Conservation (phyloP, 2,329 filamentous ascomycete species). For the Nothophaeocryptopus gaeumannii region DNA sequence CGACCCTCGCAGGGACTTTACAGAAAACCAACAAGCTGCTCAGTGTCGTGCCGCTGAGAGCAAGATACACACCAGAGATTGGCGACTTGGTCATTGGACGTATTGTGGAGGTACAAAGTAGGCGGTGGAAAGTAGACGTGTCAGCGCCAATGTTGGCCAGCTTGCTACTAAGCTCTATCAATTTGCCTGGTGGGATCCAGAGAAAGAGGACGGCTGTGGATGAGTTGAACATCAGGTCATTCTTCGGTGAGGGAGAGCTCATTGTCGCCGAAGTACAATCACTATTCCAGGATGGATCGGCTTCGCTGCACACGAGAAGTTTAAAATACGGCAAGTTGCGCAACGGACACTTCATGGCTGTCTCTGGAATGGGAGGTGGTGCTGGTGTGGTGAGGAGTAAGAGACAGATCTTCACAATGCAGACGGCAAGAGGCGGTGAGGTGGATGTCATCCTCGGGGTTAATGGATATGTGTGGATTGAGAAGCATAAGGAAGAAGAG, state of each 20-base stretch:
- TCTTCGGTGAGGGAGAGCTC: slow-evolving; percentile 92
- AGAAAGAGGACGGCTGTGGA: slow-evolving; percentile 90
- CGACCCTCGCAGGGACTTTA: slow-evolving; percentile 85
- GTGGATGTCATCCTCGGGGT: slow-evolving; percentile 89
- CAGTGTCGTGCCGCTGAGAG: slow-evolving; percentile 82
- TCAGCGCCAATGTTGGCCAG: slow-evolving; percentile 81
- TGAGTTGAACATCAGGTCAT: slow-evolving; percentile 94
- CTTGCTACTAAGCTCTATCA: slow-evolving; percentile 84
- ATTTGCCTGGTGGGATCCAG: slow-evolving; percentile 88
- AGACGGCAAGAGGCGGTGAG: slow-evolving; percentile 58
- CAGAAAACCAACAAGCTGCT: slow-evolving; percentile 96
- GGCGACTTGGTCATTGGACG: slow-evolving; percentile 92
- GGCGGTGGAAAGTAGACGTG: slow-evolving; percentile 93
- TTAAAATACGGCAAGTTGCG: slow-evolving; percentile 93
- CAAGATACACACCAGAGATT: slow-evolving; percentile 92
- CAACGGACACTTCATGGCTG: slow-evolving; percentile 84
- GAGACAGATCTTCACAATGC: slow-evolving; percentile 83
- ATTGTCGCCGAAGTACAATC: slow-evolving; percentile 93
- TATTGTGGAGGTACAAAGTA: slow-evolving; percentile 90
- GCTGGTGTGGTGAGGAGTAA: slow-evolving; percentile 80
- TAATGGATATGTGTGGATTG: slow-evolving; percentile 94
- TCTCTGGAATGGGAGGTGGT: slow-evolving; percentile 73
- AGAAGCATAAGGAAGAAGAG: slow-evolving; percentile 66
- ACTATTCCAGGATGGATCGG: slow-evolving; percentile 79
- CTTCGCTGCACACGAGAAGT: slow-evolving; percentile 82